Conservation (phyloP, 495 filamentous ascomycete genomes). For the Aspergillus heteromorphus region DNA sequence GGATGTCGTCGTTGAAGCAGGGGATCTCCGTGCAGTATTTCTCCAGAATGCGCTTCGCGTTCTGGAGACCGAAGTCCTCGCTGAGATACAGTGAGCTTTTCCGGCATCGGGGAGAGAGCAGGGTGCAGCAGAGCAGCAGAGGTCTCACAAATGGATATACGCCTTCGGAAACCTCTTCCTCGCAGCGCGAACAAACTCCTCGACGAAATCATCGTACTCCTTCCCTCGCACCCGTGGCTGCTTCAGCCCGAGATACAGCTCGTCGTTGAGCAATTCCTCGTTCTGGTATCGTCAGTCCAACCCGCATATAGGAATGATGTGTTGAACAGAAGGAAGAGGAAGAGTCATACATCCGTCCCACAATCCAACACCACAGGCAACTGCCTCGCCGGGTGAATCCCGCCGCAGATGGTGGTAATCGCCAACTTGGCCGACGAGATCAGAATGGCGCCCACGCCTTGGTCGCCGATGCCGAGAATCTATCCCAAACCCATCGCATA, state of each 20-base stretch:
- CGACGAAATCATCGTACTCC: constrained; percentile 75
- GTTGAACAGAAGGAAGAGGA: no score
- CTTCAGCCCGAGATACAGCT: constrained; percentile 73
- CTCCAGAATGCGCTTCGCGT: constrained; percentile 65
- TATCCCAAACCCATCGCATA: constrained; percentile 18
- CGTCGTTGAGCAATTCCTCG: constrained; percentile 67
- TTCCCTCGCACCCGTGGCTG: constrained; percentile 60
- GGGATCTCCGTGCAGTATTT: constrained; percentile 64
- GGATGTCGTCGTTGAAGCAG: constrained; percentile 89
- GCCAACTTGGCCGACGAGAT: constrained; percentile 82
- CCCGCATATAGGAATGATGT: not conserved
- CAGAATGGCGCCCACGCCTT: constrained; percentile 82
- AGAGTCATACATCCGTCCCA: constrained; percentile 60
- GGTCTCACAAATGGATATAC: constrained; percentile 70
- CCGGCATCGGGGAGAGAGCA: not conserved
- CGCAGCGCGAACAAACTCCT: constrained; percentile 63
- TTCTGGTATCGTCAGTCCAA: constrained; percentile 46
- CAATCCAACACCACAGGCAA: constrained; percentile 83
- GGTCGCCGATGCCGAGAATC: constrained; percentile 87
- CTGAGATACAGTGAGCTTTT: constrained; percentile 15
- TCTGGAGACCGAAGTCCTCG: constrained; percentile 55
- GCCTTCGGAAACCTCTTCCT: constrained; percentile 69
- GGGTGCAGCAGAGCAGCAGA: not conserved
- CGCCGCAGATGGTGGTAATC: constrained; percentile 77
- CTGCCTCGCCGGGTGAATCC: constrained; percentile 74